Base-by-base conservation (phyloP, 192 early-diverging fungal genomes). In the Podila verticillata region DNA sequence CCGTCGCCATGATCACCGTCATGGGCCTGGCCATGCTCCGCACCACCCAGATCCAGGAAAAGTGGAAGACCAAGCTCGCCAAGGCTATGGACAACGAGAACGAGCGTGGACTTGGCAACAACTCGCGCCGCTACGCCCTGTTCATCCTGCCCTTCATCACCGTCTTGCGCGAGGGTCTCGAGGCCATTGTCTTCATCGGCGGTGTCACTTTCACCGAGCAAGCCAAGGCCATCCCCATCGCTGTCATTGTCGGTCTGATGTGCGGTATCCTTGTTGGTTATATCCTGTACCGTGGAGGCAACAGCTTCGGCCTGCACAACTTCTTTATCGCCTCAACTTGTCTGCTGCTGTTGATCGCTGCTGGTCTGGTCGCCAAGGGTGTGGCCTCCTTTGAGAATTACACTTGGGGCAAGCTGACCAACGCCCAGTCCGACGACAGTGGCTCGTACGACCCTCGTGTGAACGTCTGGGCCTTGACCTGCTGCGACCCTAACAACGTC, bases 1-100 rank as follows among this genome's bases (percentile, higher is more conserved):
- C 96, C 31, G 73, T 84, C 0, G 34, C 94, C 48, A 81, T 97
- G 81, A 92, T 97, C 63, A 91, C 93, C 0, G 72, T 85, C n/a
- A 96, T 96, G 93, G 92, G 92, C 19, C 66, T 98, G 15, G 91
- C 92, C 31, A 94, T 98, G 87, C 75, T 96, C n/a, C 74, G 87
- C 22, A 88, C 93, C 12, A 86, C 91, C 17, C 79, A 88, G 22
- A 86, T 94, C 78, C 90, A 92, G 71, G 88, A 87, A 36, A 96
- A 97, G 70, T 95, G 94, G 94, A 86, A 90, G 39, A 58, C 34
- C 26, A 92, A 92, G 75, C 80, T 94, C 10, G 64, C 79, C 20
- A 65, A 78, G 15, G 85, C 89, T 13, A 86, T 93, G 77, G 75
- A 82, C 24, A 57, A 70, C 5, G 78, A 81, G 61, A 70, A 83